A percentile compares a stretch with the other conserved stretches of the same genome.
These are phyloP conservation scores for Thelonectria olida DNA, from an alignment of 2,329 filamentous ascomycete species.

Conservation along the genomic window DNA sequence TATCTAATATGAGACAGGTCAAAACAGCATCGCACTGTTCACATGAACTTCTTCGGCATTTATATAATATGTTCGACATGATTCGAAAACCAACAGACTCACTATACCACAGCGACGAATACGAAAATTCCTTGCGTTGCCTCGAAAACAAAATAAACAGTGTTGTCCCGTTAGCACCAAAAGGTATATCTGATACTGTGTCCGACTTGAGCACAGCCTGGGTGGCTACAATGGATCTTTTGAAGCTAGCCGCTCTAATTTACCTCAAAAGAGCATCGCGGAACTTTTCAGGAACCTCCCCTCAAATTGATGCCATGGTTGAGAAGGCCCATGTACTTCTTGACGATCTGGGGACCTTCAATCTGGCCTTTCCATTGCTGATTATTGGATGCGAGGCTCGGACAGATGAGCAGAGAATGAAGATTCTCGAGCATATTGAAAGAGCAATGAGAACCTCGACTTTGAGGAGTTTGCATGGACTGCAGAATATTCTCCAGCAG, in stretches of 20 bases:
- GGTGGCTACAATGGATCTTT: conserved; percentile 4
- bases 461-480: conserved; percentile 4
- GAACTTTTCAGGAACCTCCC: conserved; percentile 4
- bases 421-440: conserved; percentile 3
- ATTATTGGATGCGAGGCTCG: conserved; percentile 2
- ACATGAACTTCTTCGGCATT: conserved; percentile 4
- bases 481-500: conserved; percentile 2
- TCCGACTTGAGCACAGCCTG: conserved; percentile 2
- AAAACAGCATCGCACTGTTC: conserved; percentile 4
- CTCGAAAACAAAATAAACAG: conserved; percentile 4
- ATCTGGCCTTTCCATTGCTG: conserved; percentile 4
- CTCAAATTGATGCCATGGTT: conserved; percentile 4
- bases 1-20: conserved; percentile 3
- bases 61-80: conserved; percentile 5
- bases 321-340: conserved; percentile 4
- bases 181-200: conserved; percentile 1
- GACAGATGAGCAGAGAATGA: conserved; percentile 4
- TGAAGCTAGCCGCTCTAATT: conserved; percentile 4
- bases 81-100: conserved; percentile 3
- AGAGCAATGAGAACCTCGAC: conserved; percentile 4
- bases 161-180: conserved; percentile 3
- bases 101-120: conserved; percentile 4
- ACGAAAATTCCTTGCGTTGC: conserved; percentile 4
- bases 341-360: conserved; percentile 3
- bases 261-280: conserved; percentile 3